phyloP scores from a whole-genome alignment of 2,329 filamentous ascomycete genomes.

The Bipolaris bicolor region DNA sequence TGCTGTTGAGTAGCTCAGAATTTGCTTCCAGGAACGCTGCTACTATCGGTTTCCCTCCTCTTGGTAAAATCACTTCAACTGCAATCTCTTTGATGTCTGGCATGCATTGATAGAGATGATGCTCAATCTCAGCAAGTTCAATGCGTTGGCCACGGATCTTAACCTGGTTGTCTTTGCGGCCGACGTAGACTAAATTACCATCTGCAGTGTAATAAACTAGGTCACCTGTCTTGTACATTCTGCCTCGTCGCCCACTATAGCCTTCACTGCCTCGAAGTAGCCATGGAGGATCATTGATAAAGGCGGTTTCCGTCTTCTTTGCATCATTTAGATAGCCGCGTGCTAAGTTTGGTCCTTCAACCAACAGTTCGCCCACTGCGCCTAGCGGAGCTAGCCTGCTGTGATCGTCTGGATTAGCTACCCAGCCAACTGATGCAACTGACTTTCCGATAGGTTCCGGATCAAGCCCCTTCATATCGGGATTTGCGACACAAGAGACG shows the following conservation, averaged over 20 bases:
- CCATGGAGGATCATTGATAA: slow-evolving; percentile 15
- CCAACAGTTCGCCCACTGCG: slow-evolving; percentile 29
- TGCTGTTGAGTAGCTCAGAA: background rate
- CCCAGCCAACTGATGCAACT: slow-evolving; percentile 20
- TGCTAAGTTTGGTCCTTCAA: slow-evolving; percentile 31
- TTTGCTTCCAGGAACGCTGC: slow-evolving; percentile 1
- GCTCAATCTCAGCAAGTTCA: slow-evolving; percentile 28
- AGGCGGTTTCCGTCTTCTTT: slow-evolving; percentile 21
- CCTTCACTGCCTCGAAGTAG: background rate
- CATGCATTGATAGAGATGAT: background rate
- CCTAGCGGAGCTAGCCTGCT: slow-evolving; percentile 26
- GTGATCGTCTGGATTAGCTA: slow-evolving; percentile 33
- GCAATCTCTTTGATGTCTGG: background rate
- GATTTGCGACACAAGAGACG: background rate
- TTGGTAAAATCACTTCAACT: background rate
- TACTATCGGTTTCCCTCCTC: background rate
- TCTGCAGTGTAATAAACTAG: slow-evolving; percentile 21
- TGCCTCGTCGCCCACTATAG: slow-evolving; percentile 13
- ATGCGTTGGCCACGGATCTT: slow-evolving; percentile 35
- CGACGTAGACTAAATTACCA: slow-evolving; percentile 21
- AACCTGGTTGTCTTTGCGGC: slow-evolving; percentile 31
- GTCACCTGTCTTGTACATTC: slow-evolving; percentile 39
- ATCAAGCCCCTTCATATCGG: background rate
- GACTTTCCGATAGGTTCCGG: slow-evolving; percentile 19
- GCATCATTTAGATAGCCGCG: slow-evolving; percentile 32